Evolutionary conservation across 1,284 basidiomycete species (phyloP).

Genomic region (Tremellales sp.): DNA sequence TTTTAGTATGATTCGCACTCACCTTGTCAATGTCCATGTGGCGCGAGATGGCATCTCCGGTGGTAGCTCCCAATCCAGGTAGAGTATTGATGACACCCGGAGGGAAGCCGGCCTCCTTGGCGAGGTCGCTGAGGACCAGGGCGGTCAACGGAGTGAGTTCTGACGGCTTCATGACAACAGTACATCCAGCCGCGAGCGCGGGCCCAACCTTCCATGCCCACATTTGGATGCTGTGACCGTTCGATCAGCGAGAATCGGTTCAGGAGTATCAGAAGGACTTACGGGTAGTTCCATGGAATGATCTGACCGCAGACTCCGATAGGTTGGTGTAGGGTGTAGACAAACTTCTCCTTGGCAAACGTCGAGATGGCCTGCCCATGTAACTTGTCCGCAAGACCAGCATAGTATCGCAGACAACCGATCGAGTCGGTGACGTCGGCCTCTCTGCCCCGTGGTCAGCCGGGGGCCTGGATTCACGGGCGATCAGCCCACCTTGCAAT

Average conservation of each 20-base stretch:
- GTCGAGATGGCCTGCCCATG: slow-evolving; percentile 50
- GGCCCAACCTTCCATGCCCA: slow-evolving; percentile 90
- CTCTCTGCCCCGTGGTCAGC: slow-evolving; percentile 54
- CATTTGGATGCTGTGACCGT: slow-evolving; percentile 84
- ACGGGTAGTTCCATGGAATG: slow-evolving; percentile 91
- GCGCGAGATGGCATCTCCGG: slow-evolving; percentile 74
- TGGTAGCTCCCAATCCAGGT: slow-evolving; percentile 73
- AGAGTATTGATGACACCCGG: slow-evolving; percentile 89
- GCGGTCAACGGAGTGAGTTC: slow-evolving; percentile 89
- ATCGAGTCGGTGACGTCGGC: slow-evolving; percentile 80
- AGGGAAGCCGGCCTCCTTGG: slow-evolving; percentile 63
- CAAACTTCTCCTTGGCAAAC: slow-evolving; percentile 60
- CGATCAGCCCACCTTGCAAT: slow-evolving; percentile 58
- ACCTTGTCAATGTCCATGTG: slow-evolving; percentile 76
- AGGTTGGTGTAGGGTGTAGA: slow-evolving; percentile 85
- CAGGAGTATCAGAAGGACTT: too few species aligned
- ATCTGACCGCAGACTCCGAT: slow-evolving; percentile 91
- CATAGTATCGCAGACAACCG: slow-evolving; percentile 73
- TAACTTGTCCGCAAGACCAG: slow-evolving; percentile 65
- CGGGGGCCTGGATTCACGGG: background rate
- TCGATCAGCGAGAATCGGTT: too few species aligned
- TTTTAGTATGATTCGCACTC: slow-evolving; percentile 32
- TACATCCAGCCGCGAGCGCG: slow-evolving; percentile 65
- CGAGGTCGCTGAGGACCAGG: slow-evolving; percentile 55
- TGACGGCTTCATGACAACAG: slow-evolving; percentile 61